A percentile compares a stretch with the other conserved stretches of the same genome.
Conservation (phyloP, 495 filamentous ascomycete species). For the Parachaetomium inaequale region DNA sequence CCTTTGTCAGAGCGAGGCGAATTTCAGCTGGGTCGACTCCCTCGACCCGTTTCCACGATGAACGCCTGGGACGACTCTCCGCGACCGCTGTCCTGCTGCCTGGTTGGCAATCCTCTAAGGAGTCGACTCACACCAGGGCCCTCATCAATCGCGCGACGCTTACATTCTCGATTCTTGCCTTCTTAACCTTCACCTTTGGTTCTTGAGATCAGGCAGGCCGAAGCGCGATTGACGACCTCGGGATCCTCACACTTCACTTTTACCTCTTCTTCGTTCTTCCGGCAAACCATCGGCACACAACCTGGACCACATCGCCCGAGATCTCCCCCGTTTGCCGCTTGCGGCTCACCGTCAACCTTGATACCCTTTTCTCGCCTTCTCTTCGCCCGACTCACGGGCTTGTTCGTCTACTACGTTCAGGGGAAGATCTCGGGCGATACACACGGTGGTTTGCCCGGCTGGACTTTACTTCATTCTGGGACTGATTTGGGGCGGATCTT, state of each 20-base stretch:
- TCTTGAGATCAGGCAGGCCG: constrained; percentile 18
- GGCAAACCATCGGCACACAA: not conserved
- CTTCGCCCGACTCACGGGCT: not conserved
- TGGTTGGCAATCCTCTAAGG: too few relatives aligned
- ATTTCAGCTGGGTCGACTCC: not conserved
- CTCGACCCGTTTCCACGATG: too few relatives aligned
- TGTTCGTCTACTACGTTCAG: not conserved
- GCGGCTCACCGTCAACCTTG: constrained; percentile 15
- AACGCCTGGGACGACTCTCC: too few relatives aligned
- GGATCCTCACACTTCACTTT: constrained; percentile 2
- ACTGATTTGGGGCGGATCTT: constrained; percentile 17
- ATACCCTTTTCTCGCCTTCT: constrained; percentile 11
- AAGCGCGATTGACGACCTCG: constrained; percentile 5
- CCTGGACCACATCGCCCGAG: not conserved
- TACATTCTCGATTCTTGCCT: too few relatives aligned
- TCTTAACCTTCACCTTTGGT: not conserved
- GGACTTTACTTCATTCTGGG: constrained; percentile 9
- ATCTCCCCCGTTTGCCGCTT: constrained; percentile 14
- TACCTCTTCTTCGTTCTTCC: constrained; percentile 17
- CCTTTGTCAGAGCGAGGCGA: constrained; percentile 39
- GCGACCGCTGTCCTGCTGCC: too few relatives aligned
- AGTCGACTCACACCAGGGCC: too few relatives aligned
- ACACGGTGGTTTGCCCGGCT: constrained; percentile 8
- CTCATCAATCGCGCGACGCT: not conserved
- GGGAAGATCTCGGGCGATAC: constrained; percentile 4